Conservation (phyloP, 2,329 filamentous ascomycete species). For the Biscogniauxia sp. region DNA sequence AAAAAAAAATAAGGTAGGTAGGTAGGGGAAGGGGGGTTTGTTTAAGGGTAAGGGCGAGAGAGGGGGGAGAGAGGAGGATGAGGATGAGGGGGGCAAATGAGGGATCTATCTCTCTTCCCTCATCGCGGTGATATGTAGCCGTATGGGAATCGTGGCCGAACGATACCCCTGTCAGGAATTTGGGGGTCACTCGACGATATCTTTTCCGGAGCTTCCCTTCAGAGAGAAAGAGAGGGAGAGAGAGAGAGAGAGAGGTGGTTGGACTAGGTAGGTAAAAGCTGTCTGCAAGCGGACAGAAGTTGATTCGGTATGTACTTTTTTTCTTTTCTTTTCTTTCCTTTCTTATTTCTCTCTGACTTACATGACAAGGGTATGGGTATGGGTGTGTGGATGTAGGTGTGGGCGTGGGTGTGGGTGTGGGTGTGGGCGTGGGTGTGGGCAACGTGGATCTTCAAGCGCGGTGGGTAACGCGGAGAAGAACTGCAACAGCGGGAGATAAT, state of each 20-base stretch:
- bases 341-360: background rate
- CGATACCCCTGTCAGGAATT: constrained; percentile 1
- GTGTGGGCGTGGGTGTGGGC: background rate
- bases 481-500: background rate
- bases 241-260: constrained; percentile 4
- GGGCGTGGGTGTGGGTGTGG: too few relatives aligned
- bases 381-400: too few relatives aligned
- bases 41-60: too few relatives aligned
- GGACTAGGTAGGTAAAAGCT: constrained; percentile 1
- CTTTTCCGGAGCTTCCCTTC: constrained; percentile 25
- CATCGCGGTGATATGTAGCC: background rate
- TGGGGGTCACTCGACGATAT: constrained; percentile 18
- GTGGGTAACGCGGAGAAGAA: background rate
- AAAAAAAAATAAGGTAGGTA: background rate
- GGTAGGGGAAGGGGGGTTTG: background rate
- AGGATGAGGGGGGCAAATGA: too few relatives aligned
- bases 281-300: background rate
- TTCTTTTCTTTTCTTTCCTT: background rate
- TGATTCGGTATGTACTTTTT: background rate
- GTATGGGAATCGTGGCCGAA: background rate
- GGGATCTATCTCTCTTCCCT: background rate
- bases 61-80: too few relatives aligned
- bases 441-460: background rate
- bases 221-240: constrained; percentile 8
- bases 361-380: background rate